These are phyloP conservation scores for Myxozyma mucilagina DNA, from an alignment of 805 yeast species.

Conservation along the genomic window DNA sequence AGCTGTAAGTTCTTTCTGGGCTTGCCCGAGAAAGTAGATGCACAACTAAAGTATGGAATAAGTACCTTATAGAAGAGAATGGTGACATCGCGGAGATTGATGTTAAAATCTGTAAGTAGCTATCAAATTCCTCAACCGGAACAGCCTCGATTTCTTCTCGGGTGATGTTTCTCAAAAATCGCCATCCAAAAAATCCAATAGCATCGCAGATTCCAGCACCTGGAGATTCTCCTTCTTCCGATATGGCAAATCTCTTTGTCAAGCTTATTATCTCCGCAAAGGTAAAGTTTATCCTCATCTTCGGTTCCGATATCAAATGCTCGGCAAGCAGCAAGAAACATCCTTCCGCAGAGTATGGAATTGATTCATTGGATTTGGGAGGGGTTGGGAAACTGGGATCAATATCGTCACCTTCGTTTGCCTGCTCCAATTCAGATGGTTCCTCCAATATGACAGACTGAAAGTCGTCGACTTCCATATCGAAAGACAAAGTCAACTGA, in stretches of 20 bases:
- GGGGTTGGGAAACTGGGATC: conserved; percentile 39
- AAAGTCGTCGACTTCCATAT: conserved; percentile 58
- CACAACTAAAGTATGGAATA: conserved; percentile 62
- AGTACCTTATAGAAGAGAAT: conserved; percentile 45
- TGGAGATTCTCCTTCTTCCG: conserved; percentile 34
- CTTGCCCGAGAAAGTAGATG: conserved; percentile 60
- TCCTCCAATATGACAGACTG: conserved; percentile 37
- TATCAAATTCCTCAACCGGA: conserved; percentile 39
- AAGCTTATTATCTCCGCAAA: conserved; percentile 32
- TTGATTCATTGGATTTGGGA: conserved; percentile 19
- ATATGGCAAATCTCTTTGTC: conserved; percentile 27
- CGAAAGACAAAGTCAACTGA: conserved; percentile 62
- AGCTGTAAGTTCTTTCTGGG: conserved; percentile 58
- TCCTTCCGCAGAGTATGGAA: conserved; percentile 40
- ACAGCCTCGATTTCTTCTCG: conserved; percentile 38
- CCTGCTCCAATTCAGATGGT: conserved; percentile 40
- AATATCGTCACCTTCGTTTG: conserved; percentile 43
- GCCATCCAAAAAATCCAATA: conserved; percentile 41
- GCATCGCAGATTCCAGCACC: conserved; percentile 42
- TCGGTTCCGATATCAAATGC: conserved; percentile 32
- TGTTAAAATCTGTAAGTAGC: conserved; percentile 48
- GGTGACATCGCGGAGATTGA: conserved; percentile 42
- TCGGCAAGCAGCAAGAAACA: conserved; percentile 40
- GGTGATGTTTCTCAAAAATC: conserved; percentile 34
- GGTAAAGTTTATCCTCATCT: conserved; percentile 19